These are phyloP conservation scores for Trichophyton verrucosum DNA, from an alignment of 2,329 filamentous ascomycete species.

Conservation along the genomic window DNA sequence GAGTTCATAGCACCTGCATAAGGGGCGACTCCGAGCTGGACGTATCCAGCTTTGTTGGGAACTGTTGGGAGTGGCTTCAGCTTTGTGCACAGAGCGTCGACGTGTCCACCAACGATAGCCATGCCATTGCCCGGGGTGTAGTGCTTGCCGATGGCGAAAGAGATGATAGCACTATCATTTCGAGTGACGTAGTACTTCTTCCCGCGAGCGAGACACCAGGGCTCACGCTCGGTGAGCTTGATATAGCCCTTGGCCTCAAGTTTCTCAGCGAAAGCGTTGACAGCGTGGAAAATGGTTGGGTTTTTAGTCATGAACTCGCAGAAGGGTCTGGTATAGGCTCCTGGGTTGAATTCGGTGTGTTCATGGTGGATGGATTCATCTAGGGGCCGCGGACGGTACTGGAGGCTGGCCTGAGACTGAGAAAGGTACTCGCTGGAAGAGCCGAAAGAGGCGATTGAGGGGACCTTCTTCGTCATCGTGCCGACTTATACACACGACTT, in stretches of 20 bases:
- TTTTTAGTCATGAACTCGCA: slow-evolving; percentile 78
- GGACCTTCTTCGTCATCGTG: slow-evolving; percentile 1
- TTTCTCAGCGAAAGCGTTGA: slow-evolving; percentile 63
- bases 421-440: not conserved
- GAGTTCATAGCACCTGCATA: slow-evolving; percentile 78
- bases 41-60: slow-evolving; percentile 69
- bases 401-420: not conserved
- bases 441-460: not conserved
- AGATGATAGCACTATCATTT: slow-evolving; percentile 74
- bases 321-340: slow-evolving; percentile 69
- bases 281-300: slow-evolving; percentile 86
- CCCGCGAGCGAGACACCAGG: slow-evolving; percentile 64
- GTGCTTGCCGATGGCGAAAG: slow-evolving; percentile 67
- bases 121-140: slow-evolving; percentile 79
- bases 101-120: slow-evolving; percentile 79
- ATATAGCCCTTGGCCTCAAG: slow-evolving; percentile 61
- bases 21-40: slow-evolving; percentile 81
- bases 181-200: slow-evolving; percentile 83
- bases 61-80: slow-evolving; percentile 84
- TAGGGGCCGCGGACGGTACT: not conserved
- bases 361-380: not conserved
- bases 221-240: slow-evolving; percentile 62
- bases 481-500: not conserved
- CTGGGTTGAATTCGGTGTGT: slow-evolving; percentile 23
- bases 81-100: slow-evolving; percentile 81